These are phyloP conservation scores for Malus orientalis DNA, from an alignment of 306 rosid species.

Conservation along the genomic window DNA sequence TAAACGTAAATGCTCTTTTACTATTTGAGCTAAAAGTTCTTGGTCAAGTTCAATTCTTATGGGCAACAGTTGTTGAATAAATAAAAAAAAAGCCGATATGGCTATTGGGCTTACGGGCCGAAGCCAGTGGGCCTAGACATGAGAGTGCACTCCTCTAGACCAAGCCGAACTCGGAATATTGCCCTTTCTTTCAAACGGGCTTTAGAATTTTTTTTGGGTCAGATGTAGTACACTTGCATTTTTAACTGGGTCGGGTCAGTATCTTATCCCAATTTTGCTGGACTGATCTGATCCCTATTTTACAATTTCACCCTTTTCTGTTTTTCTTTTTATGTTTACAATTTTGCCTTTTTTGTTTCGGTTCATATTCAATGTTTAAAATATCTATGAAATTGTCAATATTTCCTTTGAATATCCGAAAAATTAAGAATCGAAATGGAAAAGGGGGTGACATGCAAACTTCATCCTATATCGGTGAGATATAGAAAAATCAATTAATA, in stretches of 20 bases:
- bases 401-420: too few relatives aligned
- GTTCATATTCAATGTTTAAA: too few relatives aligned
- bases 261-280: neutral
- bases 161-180: neutral
- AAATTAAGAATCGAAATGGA: too few relatives aligned
- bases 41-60: neutral
- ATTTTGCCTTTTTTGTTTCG: too few relatives aligned
- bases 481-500: too few relatives aligned
- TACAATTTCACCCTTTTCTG: neutral
- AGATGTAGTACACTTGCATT: rapidly evolving
- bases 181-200: neutral
- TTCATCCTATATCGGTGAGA: too few relatives aligned
- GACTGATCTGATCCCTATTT: neutral
- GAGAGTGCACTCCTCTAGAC: neutral
- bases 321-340: too few relatives aligned
- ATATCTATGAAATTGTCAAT: too few relatives aligned
- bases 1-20: too few relatives aligned
- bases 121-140: neutral
- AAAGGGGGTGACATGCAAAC: too few relatives aligned
- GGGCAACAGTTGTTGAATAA: neutral
- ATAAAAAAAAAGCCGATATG: too few relatives aligned
- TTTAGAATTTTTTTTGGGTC: neutral
- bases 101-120: neutral
- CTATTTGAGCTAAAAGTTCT: neutral
- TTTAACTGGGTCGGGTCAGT: neutral